These are phyloP conservation scores for Tripidium arundinaceum DNA, from an alignment of 202 grass and related monocot genomes.

Conservation along the genomic window DNA sequence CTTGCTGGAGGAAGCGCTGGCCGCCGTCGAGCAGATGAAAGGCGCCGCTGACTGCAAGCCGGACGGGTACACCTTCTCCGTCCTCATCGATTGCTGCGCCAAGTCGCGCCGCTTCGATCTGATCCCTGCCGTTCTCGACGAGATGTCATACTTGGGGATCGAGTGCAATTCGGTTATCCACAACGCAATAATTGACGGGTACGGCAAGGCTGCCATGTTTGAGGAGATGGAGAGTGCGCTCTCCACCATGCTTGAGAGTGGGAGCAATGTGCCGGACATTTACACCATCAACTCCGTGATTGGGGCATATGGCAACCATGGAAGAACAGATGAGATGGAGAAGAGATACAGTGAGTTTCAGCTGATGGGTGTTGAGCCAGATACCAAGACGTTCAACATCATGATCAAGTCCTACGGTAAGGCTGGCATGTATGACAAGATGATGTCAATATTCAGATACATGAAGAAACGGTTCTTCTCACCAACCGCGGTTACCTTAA, in stretches of 20 bases:
- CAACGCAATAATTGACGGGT: conserved; percentile 78
- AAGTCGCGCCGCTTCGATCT: conserved; percentile 56
- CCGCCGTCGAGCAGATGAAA: conserved; percentile 74
- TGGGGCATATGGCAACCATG: conserved; percentile 68
- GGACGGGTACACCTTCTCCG: conserved; percentile 64
- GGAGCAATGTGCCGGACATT: conserved; percentile 56
- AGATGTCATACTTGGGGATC: conserved; percentile 77
- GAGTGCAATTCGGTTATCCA: conserved; percentile 66
- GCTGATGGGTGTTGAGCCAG: conserved; percentile 74
- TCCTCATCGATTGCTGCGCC: conserved; percentile 58
- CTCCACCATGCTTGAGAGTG: conserved; percentile 62
- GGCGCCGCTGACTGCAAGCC: conserved; percentile 52
- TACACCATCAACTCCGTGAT: conserved; percentile 92
- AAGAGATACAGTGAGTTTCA: conserved; percentile 75
- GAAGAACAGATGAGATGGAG: conserved; percentile 67
- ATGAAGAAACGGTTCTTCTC: conserved; percentile 67
- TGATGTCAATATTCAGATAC: conserved; percentile 62
- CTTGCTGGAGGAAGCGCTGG: conserved; percentile 57
- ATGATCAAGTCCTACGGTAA: conserved; percentile 86
- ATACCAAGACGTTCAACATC: conserved; percentile 69
- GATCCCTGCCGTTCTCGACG: conserved; percentile 45
- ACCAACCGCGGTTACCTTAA: conserved; percentile 55
- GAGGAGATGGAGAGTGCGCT: conserved; percentile 64
- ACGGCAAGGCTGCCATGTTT: conserved; percentile 60
- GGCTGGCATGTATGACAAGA: conserved; percentile 48